phyloP scores from a whole-genome alignment of 106 monocot species.

The Dioscorea dumetorum region DNA sequence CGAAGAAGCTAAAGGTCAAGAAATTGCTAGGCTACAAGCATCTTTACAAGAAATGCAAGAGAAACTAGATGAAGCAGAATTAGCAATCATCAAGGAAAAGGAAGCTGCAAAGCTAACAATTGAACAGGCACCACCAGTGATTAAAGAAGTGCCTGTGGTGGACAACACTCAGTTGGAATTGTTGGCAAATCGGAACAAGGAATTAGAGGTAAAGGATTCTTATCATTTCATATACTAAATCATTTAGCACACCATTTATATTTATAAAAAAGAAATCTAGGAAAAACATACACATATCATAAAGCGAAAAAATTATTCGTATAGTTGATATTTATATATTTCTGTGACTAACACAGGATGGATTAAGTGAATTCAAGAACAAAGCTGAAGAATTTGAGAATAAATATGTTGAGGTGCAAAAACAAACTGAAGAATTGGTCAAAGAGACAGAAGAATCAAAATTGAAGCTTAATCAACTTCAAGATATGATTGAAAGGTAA shows the following conservation, averaged over 20 bases:
- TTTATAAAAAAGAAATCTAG: too few relatives aligned
- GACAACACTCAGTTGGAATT: slow-evolving; percentile 68
- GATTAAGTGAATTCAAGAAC: slow-evolving; percentile 49
- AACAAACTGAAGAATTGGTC: slow-evolving; percentile 39
- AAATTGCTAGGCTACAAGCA: slow-evolving; percentile 65
- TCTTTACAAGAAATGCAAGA: slow-evolving; percentile 64
- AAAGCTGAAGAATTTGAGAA: slow-evolving; percentile 84
- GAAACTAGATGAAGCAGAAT: slow-evolving; percentile 59
- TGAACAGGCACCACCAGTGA: slow-evolving; percentile 75
- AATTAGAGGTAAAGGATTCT: slow-evolving; percentile 57
- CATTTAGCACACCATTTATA: too few relatives aligned
- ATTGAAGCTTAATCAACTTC: slow-evolving; percentile 53
- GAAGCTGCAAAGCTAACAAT: slow-evolving; percentile 81
- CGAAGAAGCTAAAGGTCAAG: slow-evolving; percentile 87
- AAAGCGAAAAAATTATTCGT: too few relatives aligned
- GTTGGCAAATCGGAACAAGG: slow-evolving; percentile 51
- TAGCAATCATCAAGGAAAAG: slow-evolving; percentile 54
- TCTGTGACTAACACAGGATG: slow-evolving; percentile 29
- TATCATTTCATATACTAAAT: not conserved
- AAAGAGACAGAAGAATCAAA: slow-evolving; percentile 65
- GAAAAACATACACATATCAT: too few relatives aligned
- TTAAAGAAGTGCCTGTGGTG: slow-evolving; percentile 82
- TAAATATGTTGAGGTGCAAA: slow-evolving; percentile 49
- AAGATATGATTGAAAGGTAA: slow-evolving; percentile 82
- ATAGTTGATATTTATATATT: not conserved